phyloP scores from a whole-genome alignment of 2,329 filamentous ascomycete species.

The Penicillium sp. region DNA sequence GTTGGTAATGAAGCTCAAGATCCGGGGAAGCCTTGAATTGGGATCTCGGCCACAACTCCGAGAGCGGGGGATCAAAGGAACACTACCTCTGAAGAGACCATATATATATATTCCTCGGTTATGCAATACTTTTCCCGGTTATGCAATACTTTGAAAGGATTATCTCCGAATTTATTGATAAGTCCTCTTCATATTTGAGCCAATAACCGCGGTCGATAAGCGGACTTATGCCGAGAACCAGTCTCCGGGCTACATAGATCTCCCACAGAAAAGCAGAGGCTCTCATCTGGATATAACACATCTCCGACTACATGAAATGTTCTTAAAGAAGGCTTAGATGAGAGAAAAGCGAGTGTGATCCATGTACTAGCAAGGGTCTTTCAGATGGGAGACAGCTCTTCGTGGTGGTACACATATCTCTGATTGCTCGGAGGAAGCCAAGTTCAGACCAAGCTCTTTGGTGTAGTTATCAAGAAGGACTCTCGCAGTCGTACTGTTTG shows the following conservation, averaged over 20 bases:
- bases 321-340: background rate
- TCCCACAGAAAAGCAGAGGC: background rate
- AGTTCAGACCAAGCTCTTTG: too few species aligned
- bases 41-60: conserved; percentile 18
- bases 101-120: background rate
- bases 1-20: conserved; percentile 7
- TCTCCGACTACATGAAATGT: background rate
- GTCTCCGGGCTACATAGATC: background rate
- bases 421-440: too few species aligned
- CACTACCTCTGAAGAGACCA: background rate
- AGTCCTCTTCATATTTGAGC: background rate
- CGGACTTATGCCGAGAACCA: background rate
- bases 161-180: background rate
- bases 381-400: too few species aligned
- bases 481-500: too few species aligned
- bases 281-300: background rate
- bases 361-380: too few species aligned
- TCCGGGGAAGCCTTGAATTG: conserved; percentile 5
- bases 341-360: background rate
- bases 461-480: too few species aligned
- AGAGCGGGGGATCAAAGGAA: conserved; percentile 13
- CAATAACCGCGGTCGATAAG: background rate
- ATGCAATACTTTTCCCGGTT: background rate
- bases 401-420: too few species aligned
- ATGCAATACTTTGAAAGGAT: background rate